These are phyloP conservation scores for Lyophyllum decastes DNA, from an alignment of 768 basidiomycete species.

Conservation along the genomic window DNA sequence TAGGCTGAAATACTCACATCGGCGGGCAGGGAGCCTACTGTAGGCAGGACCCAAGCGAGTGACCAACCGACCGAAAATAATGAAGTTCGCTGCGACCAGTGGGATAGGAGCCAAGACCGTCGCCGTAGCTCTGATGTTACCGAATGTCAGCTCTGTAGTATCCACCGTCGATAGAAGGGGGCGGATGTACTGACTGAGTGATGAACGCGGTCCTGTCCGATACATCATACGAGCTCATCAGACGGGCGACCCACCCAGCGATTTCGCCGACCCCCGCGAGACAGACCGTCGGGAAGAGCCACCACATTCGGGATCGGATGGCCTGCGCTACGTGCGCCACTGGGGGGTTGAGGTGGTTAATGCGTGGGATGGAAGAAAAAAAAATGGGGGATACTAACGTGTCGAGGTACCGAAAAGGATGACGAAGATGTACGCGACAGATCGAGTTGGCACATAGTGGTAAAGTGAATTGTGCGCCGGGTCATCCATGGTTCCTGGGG, in stretches of 20 bases:
- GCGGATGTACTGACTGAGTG: background rate
- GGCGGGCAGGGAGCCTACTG: conserved; percentile 43
- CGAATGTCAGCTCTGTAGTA: background rate
- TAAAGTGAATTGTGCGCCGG: background rate
- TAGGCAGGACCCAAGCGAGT: conserved; percentile 43
- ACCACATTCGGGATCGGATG: background rate
- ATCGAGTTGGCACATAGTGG: background rate
- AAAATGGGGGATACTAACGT: background rate
- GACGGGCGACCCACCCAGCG: background rate
- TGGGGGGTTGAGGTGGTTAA: background rate
- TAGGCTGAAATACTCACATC: conserved; percentile 33
- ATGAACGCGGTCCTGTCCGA: background rate
- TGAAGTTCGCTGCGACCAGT: conserved; percentile 59
- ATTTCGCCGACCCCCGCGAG: background rate
- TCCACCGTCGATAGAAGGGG: too few species aligned
- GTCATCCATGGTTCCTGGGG: background rate
- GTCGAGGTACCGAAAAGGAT: background rate
- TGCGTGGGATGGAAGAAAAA: background rate
- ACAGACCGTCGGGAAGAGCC: background rate
- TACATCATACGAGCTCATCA: background rate
- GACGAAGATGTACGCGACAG: background rate
- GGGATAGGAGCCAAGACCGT: conserved; percentile 62
- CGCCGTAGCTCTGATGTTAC: conserved; percentile 39
- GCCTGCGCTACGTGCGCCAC: background rate
- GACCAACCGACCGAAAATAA: conserved; percentile 54